Evolutionary conservation across 768 basidiomycete species (phyloP).

Genomic region (Dioszegia crocea): DNA sequence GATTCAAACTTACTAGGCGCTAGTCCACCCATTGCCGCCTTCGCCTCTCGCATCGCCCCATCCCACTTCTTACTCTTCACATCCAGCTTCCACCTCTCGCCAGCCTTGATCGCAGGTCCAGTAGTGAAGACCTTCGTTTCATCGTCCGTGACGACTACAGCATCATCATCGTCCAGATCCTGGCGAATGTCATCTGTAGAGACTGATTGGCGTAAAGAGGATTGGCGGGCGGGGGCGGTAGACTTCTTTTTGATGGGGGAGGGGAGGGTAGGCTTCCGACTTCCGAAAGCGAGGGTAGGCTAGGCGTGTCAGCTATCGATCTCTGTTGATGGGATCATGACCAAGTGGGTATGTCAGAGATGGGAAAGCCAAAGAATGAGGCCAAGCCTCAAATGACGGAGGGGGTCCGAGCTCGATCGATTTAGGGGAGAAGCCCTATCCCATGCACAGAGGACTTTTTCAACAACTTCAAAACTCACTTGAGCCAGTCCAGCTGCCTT

Average conservation of each 20-base stretch:
- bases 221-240: conserved; percentile 1
- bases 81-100: conserved; percentile 36
- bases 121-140: conserved; percentile 5
- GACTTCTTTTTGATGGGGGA: conserved; percentile 13
- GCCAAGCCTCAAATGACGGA: too few relatives aligned
- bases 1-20: conserved; percentile 59
- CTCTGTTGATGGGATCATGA: neutral
- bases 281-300: conserved; percentile 33
- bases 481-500: conserved; percentile 27
- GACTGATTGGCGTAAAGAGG: conserved; percentile 2
- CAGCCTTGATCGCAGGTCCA: conserved; percentile 5
- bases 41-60: conserved; percentile 55
- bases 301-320: conserved; percentile 3
- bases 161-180: neutral
- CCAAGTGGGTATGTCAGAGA: too few relatives aligned
- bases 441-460: too few relatives aligned
- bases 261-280: conserved; percentile 16
- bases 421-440: too few relatives aligned
- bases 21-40: conserved; percentile 58
- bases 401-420: too few relatives aligned
- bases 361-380: too few relatives aligned
- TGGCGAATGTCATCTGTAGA: conserved; percentile 5
- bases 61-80: conserved; percentile 58
- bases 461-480: too few relatives aligned
- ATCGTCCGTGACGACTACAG: conserved; percentile 2